phyloP scores from a whole-genome alignment of 768 basidiomycete genomes.

The Cytidiella melzeri region DNA sequence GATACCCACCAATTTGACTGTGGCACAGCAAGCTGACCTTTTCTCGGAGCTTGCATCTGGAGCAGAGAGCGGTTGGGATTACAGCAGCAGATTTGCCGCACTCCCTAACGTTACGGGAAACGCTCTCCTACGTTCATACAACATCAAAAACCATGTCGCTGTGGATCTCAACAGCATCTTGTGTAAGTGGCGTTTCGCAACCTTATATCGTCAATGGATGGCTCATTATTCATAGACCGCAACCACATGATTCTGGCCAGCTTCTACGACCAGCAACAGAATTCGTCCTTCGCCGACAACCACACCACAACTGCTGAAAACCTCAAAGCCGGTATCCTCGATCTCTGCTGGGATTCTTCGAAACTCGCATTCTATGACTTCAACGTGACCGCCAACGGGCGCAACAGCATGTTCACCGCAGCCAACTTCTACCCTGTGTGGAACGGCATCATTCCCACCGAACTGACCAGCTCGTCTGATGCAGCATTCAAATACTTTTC shows the following conservation, averaged over 20 bases:
- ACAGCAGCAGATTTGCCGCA: constrained; percentile 35
- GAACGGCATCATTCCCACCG: constrained; percentile 77
- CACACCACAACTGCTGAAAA: constrained; percentile 53
- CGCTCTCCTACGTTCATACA: constrained; percentile 56
- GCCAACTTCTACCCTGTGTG: constrained; percentile 84
- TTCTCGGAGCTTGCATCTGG: constrained; percentile 86
- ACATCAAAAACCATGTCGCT: constrained; percentile 63
- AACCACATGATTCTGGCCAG: constrained; percentile 53
- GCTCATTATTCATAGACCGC: constrained; percentile 40
- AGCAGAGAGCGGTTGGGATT: constrained; percentile 71
- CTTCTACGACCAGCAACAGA: constrained; percentile 45
- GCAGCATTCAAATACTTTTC: constrained; percentile 72
- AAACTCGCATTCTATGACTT: constrained; percentile 93
- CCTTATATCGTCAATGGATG: constrained; percentile 7
- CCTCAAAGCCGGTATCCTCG: constrained; percentile 67
- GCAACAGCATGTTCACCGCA: constrained; percentile 60
- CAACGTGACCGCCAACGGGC: constrained; percentile 61
- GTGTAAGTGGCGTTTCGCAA: constrained; percentile 46
- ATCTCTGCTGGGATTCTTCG: constrained; percentile 77
- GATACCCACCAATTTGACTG: constrained; percentile 49
- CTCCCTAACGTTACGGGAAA: constrained; percentile 34
- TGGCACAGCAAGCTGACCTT: constrained; percentile 51
- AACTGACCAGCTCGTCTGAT: constrained; percentile 47
- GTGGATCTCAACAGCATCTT: constrained; percentile 83
- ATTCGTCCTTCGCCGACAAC: constrained; percentile 34